phyloP scores from a whole-genome alignment of 139 green algal species.

The Desmodesmus armatus region DNA sequence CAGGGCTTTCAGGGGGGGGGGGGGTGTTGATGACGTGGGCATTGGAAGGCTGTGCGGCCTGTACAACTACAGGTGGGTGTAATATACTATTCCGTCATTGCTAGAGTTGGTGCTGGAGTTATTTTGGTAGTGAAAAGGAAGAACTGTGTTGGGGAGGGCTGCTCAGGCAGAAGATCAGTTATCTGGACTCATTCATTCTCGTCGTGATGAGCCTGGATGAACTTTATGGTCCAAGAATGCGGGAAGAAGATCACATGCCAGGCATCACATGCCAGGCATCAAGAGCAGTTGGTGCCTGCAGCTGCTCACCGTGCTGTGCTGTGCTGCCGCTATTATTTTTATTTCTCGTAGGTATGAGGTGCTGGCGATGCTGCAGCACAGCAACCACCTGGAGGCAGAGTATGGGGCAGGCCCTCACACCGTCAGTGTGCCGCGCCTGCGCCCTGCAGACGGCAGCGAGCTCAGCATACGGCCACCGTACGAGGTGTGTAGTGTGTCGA shows the following conservation, averaged over 20 bases:
- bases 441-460: conserved; percentile 74
- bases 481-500: no score
- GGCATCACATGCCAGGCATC: no score
- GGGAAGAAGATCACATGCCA: not conserved
- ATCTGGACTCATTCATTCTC: no score
- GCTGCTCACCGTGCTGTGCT: no score
- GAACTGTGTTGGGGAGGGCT: no score
- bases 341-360: conserved; percentile 57
- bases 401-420: conserved; percentile 78
- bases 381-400: conserved; percentile 74
- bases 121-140: no score
- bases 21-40: conserved; percentile 79
- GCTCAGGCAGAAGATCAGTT: no score
- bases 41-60: conserved; percentile 77
- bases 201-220: no score
- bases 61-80: conserved; percentile 68
- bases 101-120: no score
- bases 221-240: no score
- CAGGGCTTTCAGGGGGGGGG: conserved; percentile 72
- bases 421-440: conserved; percentile 76
- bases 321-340: not conserved
- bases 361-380: conserved; percentile 72
- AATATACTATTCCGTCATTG: no score
- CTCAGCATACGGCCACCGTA: conserved; percentile 56
- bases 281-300: no score